Evolutionary conservation across 345 rosid species (phyloP), one percentile per base, ranked within the genome.

Genomic region (Ailanthus altissimus): DNA sequence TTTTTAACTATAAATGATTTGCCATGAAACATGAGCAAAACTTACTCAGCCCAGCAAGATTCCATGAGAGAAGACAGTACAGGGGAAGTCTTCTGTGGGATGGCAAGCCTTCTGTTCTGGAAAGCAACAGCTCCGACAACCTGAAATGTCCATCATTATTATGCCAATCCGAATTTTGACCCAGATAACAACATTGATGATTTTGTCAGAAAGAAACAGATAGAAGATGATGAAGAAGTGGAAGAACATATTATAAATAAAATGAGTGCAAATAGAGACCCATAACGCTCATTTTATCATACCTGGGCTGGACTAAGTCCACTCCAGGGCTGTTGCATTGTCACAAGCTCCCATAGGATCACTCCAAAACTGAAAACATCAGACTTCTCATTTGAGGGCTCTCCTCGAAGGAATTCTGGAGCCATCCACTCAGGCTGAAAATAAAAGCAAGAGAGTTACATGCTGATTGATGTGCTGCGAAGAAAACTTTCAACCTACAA

Each of bases 341-440:
- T 89, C 45, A 89, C 88, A 62, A 95, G 91, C 86, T 95, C 99
- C 99, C 99, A 95, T 10, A 95, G 73, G 72, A 93, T 90, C 60
- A 95, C 98, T 43, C 99, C 99, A 26, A 93, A 95, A 81, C 98
- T 93, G 83, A 82, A 95, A 53, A 93, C 94, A 84, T 95, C 99
- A 61, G 98, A 93, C 86, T 95, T 95, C 85, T 95, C 99, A 68
- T 95, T 88, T 40, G 99, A 92, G 5, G 97, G 99, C 85, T 95
- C 99, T 23, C 99, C 99, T 50, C 99, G 89, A 72, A 95, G 98
- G 74, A 95, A 95, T 77, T 95, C 99, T 66, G 99, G 98, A 83
- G 99, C 98, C 99, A 95, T 95, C 99, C 99, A 95, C 87, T 95
- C 99, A 3, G 99, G 97, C 99, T 95, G 92, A 86, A 87, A 86